Evolutionary conservation across 306 rosid species (phyloP).

Genomic region (Luffa acutangula): DNA sequence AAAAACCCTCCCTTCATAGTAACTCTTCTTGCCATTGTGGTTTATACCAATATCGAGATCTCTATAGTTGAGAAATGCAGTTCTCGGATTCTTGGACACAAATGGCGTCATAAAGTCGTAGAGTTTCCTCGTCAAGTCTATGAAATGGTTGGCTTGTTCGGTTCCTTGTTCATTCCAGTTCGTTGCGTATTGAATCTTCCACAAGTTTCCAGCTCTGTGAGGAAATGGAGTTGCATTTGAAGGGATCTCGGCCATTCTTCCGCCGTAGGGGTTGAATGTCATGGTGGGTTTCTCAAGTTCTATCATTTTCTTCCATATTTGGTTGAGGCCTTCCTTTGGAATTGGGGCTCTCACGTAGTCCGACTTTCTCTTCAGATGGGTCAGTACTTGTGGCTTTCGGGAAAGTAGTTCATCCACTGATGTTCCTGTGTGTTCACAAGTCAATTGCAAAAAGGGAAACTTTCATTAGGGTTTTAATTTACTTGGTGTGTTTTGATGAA

Average conservation of each 20-base stretch:
- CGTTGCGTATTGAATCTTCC: slow-evolving; percentile 13
- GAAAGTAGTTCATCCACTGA: slow-evolving; percentile 30
- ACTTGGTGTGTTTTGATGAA: too few species aligned
- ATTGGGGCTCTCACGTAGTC: slow-evolving; percentile 42
- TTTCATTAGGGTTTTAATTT: neutral
- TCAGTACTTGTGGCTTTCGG: slow-evolving; percentile 19
- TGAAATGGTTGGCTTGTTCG: neutral
- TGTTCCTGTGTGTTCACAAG: slow-evolving; percentile 8
- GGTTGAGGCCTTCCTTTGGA: slow-evolving; percentile 27
- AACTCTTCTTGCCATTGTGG: slow-evolving; percentile 7
- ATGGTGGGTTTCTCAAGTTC: slow-evolving; percentile 23
- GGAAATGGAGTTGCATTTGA: slow-evolving; percentile 14
- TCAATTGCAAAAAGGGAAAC: neutral
- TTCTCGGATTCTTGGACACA: slow-evolving; percentile 10
- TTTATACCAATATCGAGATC: slow-evolving; percentile 19
- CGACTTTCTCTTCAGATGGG: slow-evolving; percentile 43
- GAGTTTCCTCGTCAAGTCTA: slow-evolving; percentile 8
- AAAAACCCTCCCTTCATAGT: slow-evolving; percentile 10
- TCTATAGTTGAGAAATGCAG: slow-evolving; percentile 7
- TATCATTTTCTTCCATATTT: slow-evolving; percentile 54
- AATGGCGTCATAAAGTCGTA: slow-evolving; percentile 15
- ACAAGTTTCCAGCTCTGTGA: slow-evolving; percentile 10
- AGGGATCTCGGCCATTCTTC: slow-evolving; percentile 30
- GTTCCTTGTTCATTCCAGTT: slow-evolving; percentile 8
- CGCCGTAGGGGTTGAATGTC: slow-evolving; percentile 51